phyloP scores from a whole-genome alignment of 306 rosid species.

The Ammopiptanthus mongolicus region DNA sequence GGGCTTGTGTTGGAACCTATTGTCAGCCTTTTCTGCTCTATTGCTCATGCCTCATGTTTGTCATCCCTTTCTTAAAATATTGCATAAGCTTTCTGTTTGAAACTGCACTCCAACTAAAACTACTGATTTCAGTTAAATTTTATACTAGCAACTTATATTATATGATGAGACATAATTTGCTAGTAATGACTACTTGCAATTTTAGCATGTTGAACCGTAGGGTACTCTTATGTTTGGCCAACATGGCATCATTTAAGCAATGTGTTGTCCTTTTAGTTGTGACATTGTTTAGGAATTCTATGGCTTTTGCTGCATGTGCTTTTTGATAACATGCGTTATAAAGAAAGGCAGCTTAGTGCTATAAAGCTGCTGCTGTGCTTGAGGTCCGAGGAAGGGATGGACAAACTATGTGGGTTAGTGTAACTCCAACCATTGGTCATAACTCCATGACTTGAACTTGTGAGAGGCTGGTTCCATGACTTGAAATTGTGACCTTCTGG shows the following conservation, averaged over 20 bases:
- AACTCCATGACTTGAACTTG: not conserved
- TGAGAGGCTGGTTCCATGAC: too few species aligned
- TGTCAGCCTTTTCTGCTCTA: not conserved
- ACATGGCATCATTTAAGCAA: not conserved
- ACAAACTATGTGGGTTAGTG: not conserved
- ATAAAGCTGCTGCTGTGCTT: not conserved
- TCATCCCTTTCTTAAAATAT: not conserved
- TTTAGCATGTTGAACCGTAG: not conserved
- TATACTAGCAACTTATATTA: not conserved
- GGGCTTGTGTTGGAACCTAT: constrained; percentile 12
- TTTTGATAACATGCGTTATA: not conserved
- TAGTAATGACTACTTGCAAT: not conserved
- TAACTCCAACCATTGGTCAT: too few species aligned
- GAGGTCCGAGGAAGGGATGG: not conserved
- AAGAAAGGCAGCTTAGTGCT: not conserved
- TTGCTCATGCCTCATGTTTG: not conserved
- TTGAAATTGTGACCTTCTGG: not conserved
- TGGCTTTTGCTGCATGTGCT: not conserved
- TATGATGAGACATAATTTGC: not conserved
- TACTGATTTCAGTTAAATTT: not conserved
- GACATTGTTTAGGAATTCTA: not conserved
- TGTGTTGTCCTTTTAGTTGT: not conserved
- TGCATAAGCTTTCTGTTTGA: constrained; percentile 11
- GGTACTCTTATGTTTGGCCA: not conserved
- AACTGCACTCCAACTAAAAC: not conserved